Base-by-base conservation (phyloP, 805 yeast genomes). In the Soucietia sequanensis region DNA sequence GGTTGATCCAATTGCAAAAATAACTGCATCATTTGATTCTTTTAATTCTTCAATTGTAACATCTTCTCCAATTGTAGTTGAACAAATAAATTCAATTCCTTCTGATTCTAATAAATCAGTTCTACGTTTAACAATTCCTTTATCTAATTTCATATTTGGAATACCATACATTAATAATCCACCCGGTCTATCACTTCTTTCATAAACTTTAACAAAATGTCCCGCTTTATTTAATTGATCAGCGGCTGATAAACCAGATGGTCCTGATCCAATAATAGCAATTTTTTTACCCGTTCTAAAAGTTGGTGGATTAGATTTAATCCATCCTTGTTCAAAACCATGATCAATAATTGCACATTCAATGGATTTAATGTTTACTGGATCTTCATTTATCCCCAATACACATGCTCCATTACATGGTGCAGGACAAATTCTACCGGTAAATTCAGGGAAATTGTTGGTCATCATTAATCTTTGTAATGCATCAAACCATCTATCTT, bases 131-230 rank as follows among this genome's bases (percentile, higher is more conserved):
- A 91, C 96, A 57, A 93, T 78, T 16, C 81, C 71, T 74, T 91
- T 91, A 65, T 91, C 99, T 51, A 91, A 75, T 71, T 91, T 91
- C 99, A 91, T 91, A 74, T 91, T 91, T 50, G 99, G 99, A 66
- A 91, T 91, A 78, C 99, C 99, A 63, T 91, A 91, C 98, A 93
- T 93, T 68, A 91, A 65, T 58, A 91, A 74, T 38, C 99, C 99
- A 73, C 99, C 99, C 31, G 91, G 84, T 62, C 97, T 80, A 68
- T 93, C 97, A 34, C 90, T 73, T 60, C 98, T 80, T 69, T 91
- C 99, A 61, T 83, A 91, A 31, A 91, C 93, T 23, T 90, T 86
- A 34, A 93, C 97, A 11, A 59, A 50, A 64, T 91, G 99, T 38
- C 99, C 99, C 23, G 98, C 97, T 57, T 81, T 84, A 76, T 91